These are phyloP conservation scores for Pythium phragmiticola DNA, from an alignment of 352 stramenopile genomes.

Conservation along the genomic window DNA sequence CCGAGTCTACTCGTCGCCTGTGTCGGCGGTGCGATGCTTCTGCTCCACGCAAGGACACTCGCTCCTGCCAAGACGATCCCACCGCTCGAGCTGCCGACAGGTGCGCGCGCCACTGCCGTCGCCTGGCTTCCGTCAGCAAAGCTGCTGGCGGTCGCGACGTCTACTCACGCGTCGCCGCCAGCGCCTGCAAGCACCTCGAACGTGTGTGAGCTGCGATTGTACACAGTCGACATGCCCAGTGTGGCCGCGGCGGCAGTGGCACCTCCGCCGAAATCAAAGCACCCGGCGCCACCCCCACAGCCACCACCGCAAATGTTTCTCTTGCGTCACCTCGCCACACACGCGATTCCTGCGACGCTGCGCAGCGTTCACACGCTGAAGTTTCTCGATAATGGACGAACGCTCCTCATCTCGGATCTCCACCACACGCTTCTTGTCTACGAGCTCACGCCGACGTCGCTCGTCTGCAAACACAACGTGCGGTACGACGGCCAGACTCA, in stretches of 20 bases:
- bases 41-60: conserved; percentile 17
- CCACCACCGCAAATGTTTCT: conserved; percentile 8
- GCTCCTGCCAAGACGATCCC: conserved; percentile 9
- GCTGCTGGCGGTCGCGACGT: conserved; percentile 14
- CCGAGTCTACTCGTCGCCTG: conserved; percentile 7
- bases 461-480: conserved; percentile 13
- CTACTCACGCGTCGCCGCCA: neutral
- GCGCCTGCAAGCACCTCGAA: neutral
- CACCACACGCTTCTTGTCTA: conserved; percentile 14
- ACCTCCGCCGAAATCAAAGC: neutral
- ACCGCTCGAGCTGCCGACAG: conserved; percentile 1
- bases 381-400: conserved; percentile 17
- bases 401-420: conserved; percentile 23
- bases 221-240: neutral
- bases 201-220: neutral
- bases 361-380: conserved; percentile 1
- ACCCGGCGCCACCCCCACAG: neutral
- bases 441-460: conserved; percentile 8
- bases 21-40: conserved; percentile 4
- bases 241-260: neutral
- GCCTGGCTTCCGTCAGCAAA: conserved; percentile 18
- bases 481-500: conserved; percentile 12
- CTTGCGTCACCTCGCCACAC: conserved; percentile 6
- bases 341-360: conserved; percentile 4
- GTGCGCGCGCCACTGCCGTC: neutral